Conservation (phyloP, 352 stramenopile genomes). For the Globisporangium polare region DNA sequence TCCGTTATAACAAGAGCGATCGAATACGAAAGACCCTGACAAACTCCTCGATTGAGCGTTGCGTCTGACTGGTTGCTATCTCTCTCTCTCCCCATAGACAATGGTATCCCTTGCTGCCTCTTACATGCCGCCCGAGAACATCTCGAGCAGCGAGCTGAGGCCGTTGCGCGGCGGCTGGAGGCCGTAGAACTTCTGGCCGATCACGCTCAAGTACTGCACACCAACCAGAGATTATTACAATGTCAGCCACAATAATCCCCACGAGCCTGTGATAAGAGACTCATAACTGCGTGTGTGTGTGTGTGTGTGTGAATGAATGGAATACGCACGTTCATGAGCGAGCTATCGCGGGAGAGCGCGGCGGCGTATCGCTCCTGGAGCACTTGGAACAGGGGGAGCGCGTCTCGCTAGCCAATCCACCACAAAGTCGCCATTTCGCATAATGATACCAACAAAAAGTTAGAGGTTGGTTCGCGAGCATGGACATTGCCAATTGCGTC, state of each 20-base stretch:
- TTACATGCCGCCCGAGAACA: slow-evolving; percentile 82
- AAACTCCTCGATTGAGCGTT: neutral
- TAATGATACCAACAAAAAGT: neutral
- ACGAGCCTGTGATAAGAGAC: neutral
- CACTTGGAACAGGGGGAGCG: slow-evolving; percentile 82
- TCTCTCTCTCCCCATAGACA: neutral
- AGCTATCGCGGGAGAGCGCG: slow-evolving; percentile 66
- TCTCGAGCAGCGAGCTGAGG: slow-evolving; percentile 79
- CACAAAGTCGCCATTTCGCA: neutral
- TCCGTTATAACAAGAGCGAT: neutral
- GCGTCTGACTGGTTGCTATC: neutral
- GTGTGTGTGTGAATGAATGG: neutral
- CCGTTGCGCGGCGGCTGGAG: slow-evolving; percentile 74
- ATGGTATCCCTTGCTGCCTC: neutral
- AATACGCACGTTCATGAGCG: slow-evolving; percentile 72
- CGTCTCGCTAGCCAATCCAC: slow-evolving; percentile 49
- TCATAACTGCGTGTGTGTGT: neutral
- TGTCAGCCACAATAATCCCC: slow-evolving; percentile 1
- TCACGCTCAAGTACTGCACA: slow-evolving; percentile 75
- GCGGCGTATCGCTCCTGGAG: slow-evolving; percentile 80
- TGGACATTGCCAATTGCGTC: neutral
- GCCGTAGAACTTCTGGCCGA: slow-evolving; percentile 85
- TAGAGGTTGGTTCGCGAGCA: neutral
- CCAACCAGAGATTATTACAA: neutral
- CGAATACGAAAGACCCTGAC: neutral